Conservation (phyloP, 2,329 filamentous ascomycete species). For the Dendrostoma leiphaemia region DNA sequence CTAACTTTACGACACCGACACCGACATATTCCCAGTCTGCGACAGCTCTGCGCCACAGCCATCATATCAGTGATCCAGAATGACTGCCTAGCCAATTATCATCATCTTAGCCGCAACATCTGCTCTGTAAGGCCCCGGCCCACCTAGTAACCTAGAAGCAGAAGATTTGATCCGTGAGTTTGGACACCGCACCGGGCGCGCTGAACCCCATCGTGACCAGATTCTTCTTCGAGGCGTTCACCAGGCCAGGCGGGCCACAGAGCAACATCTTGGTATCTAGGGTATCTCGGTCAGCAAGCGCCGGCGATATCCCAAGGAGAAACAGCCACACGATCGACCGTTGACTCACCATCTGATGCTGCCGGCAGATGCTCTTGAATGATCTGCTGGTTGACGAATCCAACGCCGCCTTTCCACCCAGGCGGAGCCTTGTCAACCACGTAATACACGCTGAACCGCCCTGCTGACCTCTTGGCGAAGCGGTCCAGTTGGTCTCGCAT, state of each 20-base stretch:
- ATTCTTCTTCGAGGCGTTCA: constrained; percentile 53
- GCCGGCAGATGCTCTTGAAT: constrained; percentile 44
- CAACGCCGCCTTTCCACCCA: constrained; percentile 46
- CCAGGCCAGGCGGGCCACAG: constrained; percentile 61
- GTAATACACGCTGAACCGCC: constrained; percentile 55
- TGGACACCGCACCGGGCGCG: constrained; percentile 46
- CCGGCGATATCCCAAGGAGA: too few relatives aligned
- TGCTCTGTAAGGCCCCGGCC: too few relatives aligned
- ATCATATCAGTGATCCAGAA: too few relatives aligned
- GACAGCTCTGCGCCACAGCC: too few relatives aligned
- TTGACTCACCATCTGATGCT: too few relatives aligned
- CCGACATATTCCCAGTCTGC: too few relatives aligned
- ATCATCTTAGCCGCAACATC: too few relatives aligned
- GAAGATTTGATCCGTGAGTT: constrained; percentile 55
- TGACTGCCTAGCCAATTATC: too few relatives aligned
- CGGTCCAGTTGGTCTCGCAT: constrained; percentile 53
- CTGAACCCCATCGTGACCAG: constrained; percentile 49
- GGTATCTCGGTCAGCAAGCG: too few relatives aligned
- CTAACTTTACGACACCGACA: too few relatives aligned
- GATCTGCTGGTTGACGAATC: constrained; percentile 50
- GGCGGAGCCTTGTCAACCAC: constrained; percentile 47
- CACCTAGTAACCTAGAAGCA: constrained; percentile 47
- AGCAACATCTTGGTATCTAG: constrained; percentile 55
- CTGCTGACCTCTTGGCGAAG: constrained; percentile 48
- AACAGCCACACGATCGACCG: too few relatives aligned